Evolutionary conservation across 208 protist species (phyloP), one percentile per base, ranked within the genome.

Genomic region (Leishmania arabica): DNA sequence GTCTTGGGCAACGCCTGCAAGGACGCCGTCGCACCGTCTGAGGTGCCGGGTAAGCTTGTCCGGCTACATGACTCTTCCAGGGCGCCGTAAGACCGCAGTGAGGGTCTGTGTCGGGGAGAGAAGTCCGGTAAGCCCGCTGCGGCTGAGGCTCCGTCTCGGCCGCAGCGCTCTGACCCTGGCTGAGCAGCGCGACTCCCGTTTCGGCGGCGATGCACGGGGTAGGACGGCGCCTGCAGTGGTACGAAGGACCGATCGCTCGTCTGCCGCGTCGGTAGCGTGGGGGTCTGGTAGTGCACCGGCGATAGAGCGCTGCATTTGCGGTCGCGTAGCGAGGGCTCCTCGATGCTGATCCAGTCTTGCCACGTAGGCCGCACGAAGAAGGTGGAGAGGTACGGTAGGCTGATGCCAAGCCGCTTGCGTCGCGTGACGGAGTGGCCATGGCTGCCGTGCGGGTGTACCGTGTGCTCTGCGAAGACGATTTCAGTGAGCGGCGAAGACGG

Each of bases 311-410:
- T 84, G 6, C 87, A 84, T 40, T 82, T 81, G 65, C 82, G 82
- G 70, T 94, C 84, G 31, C 84, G 83, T 65, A 85, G 79, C n/a
- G 89, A 86, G n/a, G 49, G 56, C 84, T 97, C 93, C 85, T 97
- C 93, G 54, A 97, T 87, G 47, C 82, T 87, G 68, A 90, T 80
- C 91, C 87, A 95, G 73, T 89, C 89, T 0, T 77, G 78, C 80
- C 82, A 90, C 31, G 78, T 83, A 0, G 91, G 91, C n/a, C 83
- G 51, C 27, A 79, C 11, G 34, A 92, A 90, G 71, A 97, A 88
- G 54, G 93, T 88, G 37, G 91, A 91, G 17, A 75, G 78, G 76
- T 90, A 90, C 47, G 88, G 88, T 3, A 97, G 80, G 34, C 84
- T 88, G 42, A 91, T 78, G 49, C 91, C 93, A 34, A 91, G 83